A percentile compares a stretch with the other conserved stretches of the same genome.
These are phyloP conservation scores for Letharia lupina DNA, from an alignment of 495 filamentous ascomycete species.

Conservation along the genomic window DNA sequence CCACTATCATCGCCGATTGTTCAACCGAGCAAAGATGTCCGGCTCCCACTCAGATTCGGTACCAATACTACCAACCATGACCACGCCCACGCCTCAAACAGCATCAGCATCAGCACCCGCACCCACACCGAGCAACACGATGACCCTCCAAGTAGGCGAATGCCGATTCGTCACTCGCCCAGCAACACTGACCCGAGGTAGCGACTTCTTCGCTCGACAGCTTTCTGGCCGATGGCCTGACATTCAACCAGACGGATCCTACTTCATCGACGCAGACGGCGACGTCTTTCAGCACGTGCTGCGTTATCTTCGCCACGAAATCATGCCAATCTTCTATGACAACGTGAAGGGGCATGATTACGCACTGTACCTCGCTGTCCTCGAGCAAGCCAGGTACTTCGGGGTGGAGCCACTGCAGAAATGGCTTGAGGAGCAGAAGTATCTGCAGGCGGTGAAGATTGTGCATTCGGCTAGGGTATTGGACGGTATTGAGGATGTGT, in stretches of 20 bases:
- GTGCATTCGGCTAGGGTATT: not conserved
- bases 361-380: conserved; percentile 28
- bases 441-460: conserved; percentile 24
- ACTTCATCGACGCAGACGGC: conserved; percentile 39
- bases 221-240: not conserved
- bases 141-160: not conserved
- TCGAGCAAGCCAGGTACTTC: conserved; percentile 33
- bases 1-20: not conserved
- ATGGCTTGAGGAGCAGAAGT: conserved; percentile 29
- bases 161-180: not conserved
- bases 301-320: conserved; percentile 31
- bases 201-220: not conserved
- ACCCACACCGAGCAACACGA: not conserved
- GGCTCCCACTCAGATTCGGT: not conserved
- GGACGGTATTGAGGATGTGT: not conserved
- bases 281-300: conserved; percentile 36
- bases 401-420: conserved; percentile 24
- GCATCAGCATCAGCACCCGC: not conserved
- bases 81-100: not conserved
- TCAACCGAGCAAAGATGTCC: not conserved
- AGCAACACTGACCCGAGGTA: not conserved
- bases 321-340: conserved; percentile 36
- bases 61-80: not conserved
- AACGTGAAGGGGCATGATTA: conserved; percentile 30
- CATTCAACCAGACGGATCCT: conserved; percentile 27